These are phyloP conservation scores for Fabrea salina DNA, from an alignment of 169 alveolate genomes.

Conservation along the genomic window DNA sequence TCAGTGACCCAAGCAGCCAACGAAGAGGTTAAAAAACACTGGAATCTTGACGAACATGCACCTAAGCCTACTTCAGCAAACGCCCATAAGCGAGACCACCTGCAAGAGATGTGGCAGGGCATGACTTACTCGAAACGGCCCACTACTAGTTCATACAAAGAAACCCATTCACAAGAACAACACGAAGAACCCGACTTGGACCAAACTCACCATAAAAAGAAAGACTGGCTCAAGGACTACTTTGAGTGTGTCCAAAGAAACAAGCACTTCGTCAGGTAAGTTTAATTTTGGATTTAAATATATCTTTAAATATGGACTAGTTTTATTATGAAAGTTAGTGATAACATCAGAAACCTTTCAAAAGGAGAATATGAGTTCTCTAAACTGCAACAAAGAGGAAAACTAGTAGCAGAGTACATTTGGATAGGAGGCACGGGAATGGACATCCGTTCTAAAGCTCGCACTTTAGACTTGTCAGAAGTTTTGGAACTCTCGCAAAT, in stretches of 20 bases:
- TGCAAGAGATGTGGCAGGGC: slow-evolving; percentile 14
- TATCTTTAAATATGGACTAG: too few species aligned
- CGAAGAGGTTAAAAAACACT: too few species aligned
- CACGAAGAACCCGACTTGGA: not conserved
- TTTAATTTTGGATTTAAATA: too few species aligned
- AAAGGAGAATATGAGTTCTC: not conserved
- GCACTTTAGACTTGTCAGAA: slow-evolving; percentile 32
- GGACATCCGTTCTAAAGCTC: slow-evolving; percentile 55
- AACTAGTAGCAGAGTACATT: slow-evolving; percentile 49
- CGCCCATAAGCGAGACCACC: slow-evolving; percentile 15
- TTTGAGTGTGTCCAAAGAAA: slow-evolving; percentile 7
- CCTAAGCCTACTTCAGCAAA: not conserved
- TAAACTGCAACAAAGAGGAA: not conserved
- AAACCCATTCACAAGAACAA: not conserved
- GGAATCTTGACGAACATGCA: too few species aligned
- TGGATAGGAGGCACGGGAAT: slow-evolving; percentile 74
- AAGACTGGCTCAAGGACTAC: slow-evolving; percentile 26
- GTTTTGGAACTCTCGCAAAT: slow-evolving; percentile 34
- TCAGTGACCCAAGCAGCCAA: too few species aligned
- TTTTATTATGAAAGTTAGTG: not conserved
- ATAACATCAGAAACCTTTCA: not conserved
- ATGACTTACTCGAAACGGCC: not conserved
- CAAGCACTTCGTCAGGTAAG: slow-evolving; percentile 15
- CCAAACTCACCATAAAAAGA: not conserved
- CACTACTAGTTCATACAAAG: not conserved